Conservation (phyloP, 176 grass and related monocot genomes). For the Oropetium thomaeum region DNA sequence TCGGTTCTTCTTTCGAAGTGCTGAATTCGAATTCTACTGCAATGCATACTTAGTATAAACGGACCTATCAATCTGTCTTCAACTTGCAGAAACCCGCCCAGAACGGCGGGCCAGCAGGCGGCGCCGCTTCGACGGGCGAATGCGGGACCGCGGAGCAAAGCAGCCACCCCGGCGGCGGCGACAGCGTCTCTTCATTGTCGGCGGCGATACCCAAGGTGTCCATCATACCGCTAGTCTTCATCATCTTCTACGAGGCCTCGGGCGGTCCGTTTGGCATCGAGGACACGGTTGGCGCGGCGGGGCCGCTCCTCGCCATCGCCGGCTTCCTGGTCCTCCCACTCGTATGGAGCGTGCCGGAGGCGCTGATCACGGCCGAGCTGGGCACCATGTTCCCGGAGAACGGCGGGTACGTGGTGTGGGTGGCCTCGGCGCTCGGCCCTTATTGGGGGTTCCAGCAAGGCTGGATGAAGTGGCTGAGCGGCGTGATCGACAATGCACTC, state of each 20-base stretch:
- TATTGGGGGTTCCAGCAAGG: constrained; percentile 84
- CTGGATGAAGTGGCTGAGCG: constrained; percentile 85
- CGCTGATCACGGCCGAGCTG: constrained; percentile 73
- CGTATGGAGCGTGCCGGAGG: constrained; percentile 74
- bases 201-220: constrained; percentile 47
- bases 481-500: constrained; percentile 72
- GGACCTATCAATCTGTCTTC: neutral
- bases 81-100: constrained; percentile 38
- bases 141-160: constrained; percentile 24
- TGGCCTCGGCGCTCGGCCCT: constrained; percentile 60
- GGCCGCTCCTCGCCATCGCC: constrained; percentile 60
- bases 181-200: neutral
- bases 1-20: neutral
- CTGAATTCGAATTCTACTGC: neutral
- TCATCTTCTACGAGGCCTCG: constrained; percentile 93
- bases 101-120: neutral
- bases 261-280: constrained; percentile 72
- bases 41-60: neutral
- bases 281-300: constrained; percentile 56
- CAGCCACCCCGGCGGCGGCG: constrained; percentile 23
- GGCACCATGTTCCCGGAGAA: constrained; percentile 83
- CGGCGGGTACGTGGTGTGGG: constrained; percentile 75
- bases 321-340: constrained; percentile 65
- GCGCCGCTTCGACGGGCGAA: constrained; percentile 37
- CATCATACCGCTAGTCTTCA: constrained; percentile 62